Base-by-base conservation (phyloP, 306 rosid species). In the Dicorynia guianensis region DNA sequence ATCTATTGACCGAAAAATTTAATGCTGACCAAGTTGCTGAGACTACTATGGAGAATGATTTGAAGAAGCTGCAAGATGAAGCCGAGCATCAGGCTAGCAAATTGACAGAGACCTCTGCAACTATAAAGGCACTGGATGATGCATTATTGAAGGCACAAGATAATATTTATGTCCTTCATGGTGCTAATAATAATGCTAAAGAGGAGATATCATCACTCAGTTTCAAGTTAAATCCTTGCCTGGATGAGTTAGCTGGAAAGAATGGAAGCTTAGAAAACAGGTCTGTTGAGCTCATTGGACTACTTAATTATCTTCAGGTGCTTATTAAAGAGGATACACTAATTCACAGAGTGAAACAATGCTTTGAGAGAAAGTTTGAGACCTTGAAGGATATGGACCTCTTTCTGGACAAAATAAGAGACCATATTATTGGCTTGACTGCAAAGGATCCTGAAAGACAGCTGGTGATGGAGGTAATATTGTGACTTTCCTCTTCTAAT, bases 1-100 rank as follows among this genome's bases (percentile, higher is more conserved):
- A 73, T 72, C 62, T 84, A 66, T 89, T 92, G 77, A 79, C 78
- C 30, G 97, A 92, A 78, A 89, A 85, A 79, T 83, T 81, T 52
- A 79, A 83, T 76, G 86, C 83, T 18, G 91, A 83, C 55, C 92
- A 82, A 84, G 64, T 71, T 76, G 78, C 74, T 67, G 84, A 81
- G 82, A 79, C 67, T 55, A 82, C 84, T 58, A 82, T 89, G 86
- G 97, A 90, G 83, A 85, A 52, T 76, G 91, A 95, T 79, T 80
- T 89, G 78, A 89, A 84, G 88, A 81, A 78, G 75, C 81, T 90
- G 84, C 91, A 78, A 79, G 97, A 84, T 57, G 98, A 95, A 82
- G 89, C 80, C 60, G 76, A 15, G 48, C 64, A 83, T 63, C 87
- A 85, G 58, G 87, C 80, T 35, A 77, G 80, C 85, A 79, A 92